These are phyloP conservation scores for Dunaliella primolecta DNA, from an alignment of 139 green algal genomes.

Conservation along the genomic window DNA sequence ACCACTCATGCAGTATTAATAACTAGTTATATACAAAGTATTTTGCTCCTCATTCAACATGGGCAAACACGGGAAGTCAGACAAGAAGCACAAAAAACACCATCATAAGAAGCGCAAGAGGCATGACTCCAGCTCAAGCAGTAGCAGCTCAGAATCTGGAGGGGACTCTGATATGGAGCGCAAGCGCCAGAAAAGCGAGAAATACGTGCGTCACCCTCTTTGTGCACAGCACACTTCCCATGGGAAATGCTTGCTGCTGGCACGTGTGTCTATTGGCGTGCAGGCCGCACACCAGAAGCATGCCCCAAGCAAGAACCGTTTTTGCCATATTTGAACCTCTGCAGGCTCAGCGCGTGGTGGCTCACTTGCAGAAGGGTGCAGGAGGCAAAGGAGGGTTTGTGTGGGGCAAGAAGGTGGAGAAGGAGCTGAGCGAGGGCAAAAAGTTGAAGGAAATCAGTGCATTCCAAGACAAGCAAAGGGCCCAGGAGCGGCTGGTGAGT, in stretches of 20 bases:
- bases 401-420: conserved; percentile 94
- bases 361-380: conserved; percentile 29
- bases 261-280: too few relatives aligned
- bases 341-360: conserved; percentile 35
- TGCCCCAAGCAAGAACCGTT: too few relatives aligned
- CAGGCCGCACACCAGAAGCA: too few relatives aligned
- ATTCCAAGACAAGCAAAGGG: conserved; percentile 49
- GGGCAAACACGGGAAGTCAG: conserved; percentile 1
- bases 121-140: conserved; percentile 16
- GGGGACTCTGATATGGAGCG: conserved; percentile 33
- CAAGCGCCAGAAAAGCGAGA: conserved; percentile 32
- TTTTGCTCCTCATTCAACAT: too few relatives aligned
- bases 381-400: conserved; percentile 70
- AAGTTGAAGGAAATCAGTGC: conserved; percentile 47
- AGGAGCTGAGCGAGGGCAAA: conserved; percentile 64
- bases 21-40: too few relatives aligned
- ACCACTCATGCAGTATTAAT: too few relatives aligned
- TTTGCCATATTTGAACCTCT: too few relatives aligned
- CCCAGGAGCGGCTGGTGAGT: conserved; percentile 77
- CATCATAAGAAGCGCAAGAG: conserved; percentile 31
- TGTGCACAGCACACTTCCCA: too few relatives aligned
- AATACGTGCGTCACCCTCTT: conserved; percentile 40
- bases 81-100: conserved; percentile 43
- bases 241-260: too few relatives aligned
- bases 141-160: conserved; percentile 19